Evolutionary conservation across 495 filamentous ascomycete genomes (phyloP).

Genomic region (Tuber calosporum): DNA sequence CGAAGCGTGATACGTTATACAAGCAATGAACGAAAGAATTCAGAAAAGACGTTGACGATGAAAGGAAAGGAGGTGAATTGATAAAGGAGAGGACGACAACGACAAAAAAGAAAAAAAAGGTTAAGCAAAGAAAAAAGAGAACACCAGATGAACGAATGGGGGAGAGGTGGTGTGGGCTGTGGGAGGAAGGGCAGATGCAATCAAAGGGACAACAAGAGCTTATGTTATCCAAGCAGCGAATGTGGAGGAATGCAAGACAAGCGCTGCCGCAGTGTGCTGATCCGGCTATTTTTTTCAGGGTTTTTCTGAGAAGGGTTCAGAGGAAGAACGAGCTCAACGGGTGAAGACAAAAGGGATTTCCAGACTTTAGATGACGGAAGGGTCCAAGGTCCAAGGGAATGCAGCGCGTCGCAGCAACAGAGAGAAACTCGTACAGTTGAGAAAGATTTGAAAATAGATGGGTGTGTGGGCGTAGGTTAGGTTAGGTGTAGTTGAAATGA

Average conservation of each 20-base stretch:
- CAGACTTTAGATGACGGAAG: background rate
- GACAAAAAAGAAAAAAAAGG: conserved; percentile 24
- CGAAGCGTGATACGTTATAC: conserved; percentile 18
- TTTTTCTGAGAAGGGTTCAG: conserved; percentile 13
- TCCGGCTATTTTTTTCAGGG: background rate
- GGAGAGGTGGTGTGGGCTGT: background rate
- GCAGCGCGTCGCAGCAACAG: background rate
- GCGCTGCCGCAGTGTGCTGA: conserved; percentile 32
- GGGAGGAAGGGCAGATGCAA: background rate
- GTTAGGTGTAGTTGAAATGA: background rate
- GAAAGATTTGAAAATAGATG: background rate
- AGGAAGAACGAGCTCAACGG: conserved; percentile 2
- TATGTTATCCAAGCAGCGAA: background rate
- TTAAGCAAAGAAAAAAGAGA: conserved; percentile 27
- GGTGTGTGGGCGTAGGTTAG: conserved; percentile 2
- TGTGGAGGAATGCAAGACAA: conserved; percentile 19
- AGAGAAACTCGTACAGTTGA: background rate
- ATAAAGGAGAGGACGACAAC: conserved; percentile 5
- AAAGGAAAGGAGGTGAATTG: conserved; percentile 8
- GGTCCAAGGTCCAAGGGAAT: background rate
- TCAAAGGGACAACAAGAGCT: background rate
- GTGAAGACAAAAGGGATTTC: conserved; percentile 10
- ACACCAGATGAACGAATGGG: conserved; percentile 23
- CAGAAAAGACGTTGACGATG: background rate
- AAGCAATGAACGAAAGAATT: conserved; percentile 36